These are phyloP conservation scores for Gilbertella persicaria DNA, from an alignment of 371 early-diverging fungal species.

Conservation along the genomic window DNA sequence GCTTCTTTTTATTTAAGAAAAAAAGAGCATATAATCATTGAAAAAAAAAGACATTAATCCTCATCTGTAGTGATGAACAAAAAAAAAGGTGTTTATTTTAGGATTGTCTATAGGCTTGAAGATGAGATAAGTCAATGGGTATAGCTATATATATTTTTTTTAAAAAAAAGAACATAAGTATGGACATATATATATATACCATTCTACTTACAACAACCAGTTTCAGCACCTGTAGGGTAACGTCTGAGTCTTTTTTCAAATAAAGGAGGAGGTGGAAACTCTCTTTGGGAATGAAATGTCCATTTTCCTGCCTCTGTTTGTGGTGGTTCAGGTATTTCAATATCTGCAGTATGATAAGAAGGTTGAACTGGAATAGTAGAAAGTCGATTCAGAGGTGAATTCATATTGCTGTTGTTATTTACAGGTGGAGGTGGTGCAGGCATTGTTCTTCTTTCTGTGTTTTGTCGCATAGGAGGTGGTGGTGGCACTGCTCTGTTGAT, in stretches of 20 bases:
- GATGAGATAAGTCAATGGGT: slow-evolving; percentile 44
- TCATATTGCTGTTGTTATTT: slow-evolving; percentile 3
- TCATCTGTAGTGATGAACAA: not conserved
- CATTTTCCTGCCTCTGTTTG: slow-evolving; percentile 52
- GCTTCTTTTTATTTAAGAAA: not conserved
- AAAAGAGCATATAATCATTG: not conserved
- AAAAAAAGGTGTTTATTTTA: not conserved
- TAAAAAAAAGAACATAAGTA: not conserved
- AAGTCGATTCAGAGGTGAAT: slow-evolving; percentile 32
- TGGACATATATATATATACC: not conserved
- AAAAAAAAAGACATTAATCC: too few relatives aligned
- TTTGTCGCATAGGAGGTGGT: slow-evolving; percentile 26
- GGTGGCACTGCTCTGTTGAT: slow-evolving; percentile 14
- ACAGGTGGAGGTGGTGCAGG: slow-evolving; percentile 30
- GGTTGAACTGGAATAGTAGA: slow-evolving; percentile 48
- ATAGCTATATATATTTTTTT: slow-evolving; percentile 26
- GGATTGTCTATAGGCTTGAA: slow-evolving; percentile 19
- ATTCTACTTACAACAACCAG: slow-evolving; percentile 50
- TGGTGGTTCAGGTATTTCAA: slow-evolving; percentile 50
- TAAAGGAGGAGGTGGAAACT: slow-evolving; percentile 50
- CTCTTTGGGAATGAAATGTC: slow-evolving; percentile 51
- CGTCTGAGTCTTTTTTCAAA: slow-evolving; percentile 47
- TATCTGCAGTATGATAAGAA: slow-evolving; percentile 33
- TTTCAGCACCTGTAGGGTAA: slow-evolving; percentile 51
- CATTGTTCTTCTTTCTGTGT: slow-evolving; percentile 26